Conservation (phyloP, 2,329 filamentous ascomycete genomes). For the Cryphonectria radicalis region DNA sequence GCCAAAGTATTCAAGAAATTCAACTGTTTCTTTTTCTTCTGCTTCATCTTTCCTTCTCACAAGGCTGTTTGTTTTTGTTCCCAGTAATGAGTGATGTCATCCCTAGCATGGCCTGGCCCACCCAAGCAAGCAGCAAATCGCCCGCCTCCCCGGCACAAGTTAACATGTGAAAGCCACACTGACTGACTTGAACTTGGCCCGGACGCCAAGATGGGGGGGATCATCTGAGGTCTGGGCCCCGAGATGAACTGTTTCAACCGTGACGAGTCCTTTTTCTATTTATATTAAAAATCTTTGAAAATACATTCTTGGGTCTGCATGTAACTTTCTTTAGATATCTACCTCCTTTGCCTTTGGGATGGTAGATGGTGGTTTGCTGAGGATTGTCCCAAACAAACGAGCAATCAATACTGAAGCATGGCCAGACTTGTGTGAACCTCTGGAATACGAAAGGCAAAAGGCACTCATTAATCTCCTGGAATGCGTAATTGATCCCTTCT, state of each 20-base stretch:
- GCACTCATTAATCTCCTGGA: not conserved
- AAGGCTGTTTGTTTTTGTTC: too few relatives aligned
- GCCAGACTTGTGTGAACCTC: too few relatives aligned
- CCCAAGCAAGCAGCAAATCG: not conserved
- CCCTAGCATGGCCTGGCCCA: not conserved
- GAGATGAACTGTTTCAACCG: not conserved
- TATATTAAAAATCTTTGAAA: not conserved
- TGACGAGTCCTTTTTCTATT: not conserved
- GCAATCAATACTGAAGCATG: too few relatives aligned
- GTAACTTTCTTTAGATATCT: too few relatives aligned
- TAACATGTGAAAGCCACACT: conserved; percentile 12
- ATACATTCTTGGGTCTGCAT: too few relatives aligned
- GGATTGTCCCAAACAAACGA: not conserved
- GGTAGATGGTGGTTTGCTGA: not conserved
- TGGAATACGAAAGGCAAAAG: too few relatives aligned
- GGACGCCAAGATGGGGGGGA: conserved; percentile 2
- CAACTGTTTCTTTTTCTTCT: too few relatives aligned
- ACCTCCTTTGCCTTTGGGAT: too few relatives aligned
- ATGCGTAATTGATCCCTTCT: not conserved
- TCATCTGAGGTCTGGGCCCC: not conserved
- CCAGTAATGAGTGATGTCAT: conserved; percentile 1
- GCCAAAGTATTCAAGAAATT: too few relatives aligned
- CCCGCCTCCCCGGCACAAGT: not conserved
- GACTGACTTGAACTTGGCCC: not conserved
- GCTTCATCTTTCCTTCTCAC: too few relatives aligned